Base-by-base conservation (phyloP, 768 basidiomycete species). In the Crucibulum laeve region DNA sequence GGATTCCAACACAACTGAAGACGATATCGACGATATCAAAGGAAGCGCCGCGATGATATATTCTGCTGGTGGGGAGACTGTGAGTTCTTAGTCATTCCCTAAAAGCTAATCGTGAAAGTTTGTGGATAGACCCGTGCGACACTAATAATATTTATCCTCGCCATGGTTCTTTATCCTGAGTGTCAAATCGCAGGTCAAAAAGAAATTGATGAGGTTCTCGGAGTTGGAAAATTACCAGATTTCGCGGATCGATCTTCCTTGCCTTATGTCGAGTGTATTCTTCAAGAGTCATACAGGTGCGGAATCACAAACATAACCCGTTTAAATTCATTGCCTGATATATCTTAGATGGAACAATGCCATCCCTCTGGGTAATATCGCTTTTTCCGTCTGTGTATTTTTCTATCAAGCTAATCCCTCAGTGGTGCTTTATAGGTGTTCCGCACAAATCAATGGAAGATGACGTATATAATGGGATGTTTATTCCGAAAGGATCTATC, bases 21-120 rank as follows among this genome's bases (percentile, higher is more conserved):
- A 42, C 36, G 37, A 37, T n/a, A 26, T 47, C 15, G 41, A 50
- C 17, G 40, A 52, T 28, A 42, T 54, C 13, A 28, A 46, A 25
- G 47, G 42, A 11, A 42, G 38, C 5, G 45, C 45, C 11, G 35
- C 37, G 5, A 43, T 43, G 5, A 33, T 52, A 8, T 52, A 52
- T 35, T 25, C 37, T 22, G 51, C 43, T 15, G 53, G 53, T 26
- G 40, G 48, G 23, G 53, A 54, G 14, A 54, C 53, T 11, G 53
- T 49, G 26, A 21, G 45, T 37, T 24, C 18, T 14, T 36, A 11
- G 19, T n/a, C 11, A 24, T 23, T 14, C 11, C n/a, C 18, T n/a
- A 5, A 21, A 14, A 4, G n/a, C 4, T 8, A 13, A 10, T n/a
- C 38, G 6, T 33, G n/a, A 21, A 7, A 37, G 11, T 11, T 22